A percentile compares a stretch with the other conserved stretches of the same genome.
Evolutionary conservation across 140 eudicot species (phyloP).

Genomic region (Oenanthe javanica): DNA sequence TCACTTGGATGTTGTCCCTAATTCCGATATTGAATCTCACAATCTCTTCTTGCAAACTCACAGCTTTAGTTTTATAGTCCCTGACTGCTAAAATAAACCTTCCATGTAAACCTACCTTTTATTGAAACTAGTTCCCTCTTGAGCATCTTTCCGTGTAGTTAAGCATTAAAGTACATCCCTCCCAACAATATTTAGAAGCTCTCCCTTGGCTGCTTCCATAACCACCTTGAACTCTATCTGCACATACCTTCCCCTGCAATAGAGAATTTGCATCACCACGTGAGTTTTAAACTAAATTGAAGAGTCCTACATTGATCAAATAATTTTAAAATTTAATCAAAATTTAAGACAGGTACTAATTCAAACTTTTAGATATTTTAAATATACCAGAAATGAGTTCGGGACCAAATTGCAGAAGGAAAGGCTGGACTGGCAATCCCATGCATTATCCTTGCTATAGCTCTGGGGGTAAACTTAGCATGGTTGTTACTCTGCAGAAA

Average conservation of each 20-base stretch:
- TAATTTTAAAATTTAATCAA: not conserved
- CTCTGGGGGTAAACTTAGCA: conserved; percentile 82
- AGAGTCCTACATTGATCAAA: not conserved
- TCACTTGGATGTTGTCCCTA: not conserved
- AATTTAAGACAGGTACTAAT: not conserved
- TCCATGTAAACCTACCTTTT: not conserved
- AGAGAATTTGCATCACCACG: not conserved
- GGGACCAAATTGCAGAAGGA: conserved; percentile 88
- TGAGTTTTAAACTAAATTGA: not conserved
- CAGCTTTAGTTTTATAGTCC: not conserved
- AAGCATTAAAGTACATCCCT: conserved; percentile 34
- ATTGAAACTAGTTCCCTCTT: not conserved
- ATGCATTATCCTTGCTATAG: conserved; percentile 92
- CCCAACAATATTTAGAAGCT: conserved; percentile 57
- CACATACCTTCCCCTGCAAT: conserved; percentile 80
- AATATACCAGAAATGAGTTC: conserved; percentile 87
- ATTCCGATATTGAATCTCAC: not conserved
- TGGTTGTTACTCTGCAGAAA: conserved; percentile 72
- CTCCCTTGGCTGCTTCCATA: conserved; percentile 93
- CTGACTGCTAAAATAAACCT: not conserved
- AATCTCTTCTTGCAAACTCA: not conserved
- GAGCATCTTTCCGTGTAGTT: conserved; percentile 15
- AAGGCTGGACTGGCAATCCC: conserved; percentile 84
- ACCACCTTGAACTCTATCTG: conserved; percentile 59
- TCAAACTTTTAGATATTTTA: not conserved